Conservation (phyloP, 805 yeast species). For the Cephaloascus albidus region DNA sequence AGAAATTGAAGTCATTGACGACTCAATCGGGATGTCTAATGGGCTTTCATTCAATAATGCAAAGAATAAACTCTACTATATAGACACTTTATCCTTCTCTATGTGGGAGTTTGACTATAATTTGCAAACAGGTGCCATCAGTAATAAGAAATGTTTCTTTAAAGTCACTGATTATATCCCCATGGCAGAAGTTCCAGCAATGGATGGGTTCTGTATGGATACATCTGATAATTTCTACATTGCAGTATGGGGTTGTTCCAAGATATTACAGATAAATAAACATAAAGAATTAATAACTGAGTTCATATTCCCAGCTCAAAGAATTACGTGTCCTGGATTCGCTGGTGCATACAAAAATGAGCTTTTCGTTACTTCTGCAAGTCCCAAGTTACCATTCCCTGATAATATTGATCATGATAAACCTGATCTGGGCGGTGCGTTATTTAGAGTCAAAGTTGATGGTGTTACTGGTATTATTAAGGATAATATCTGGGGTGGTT, state of each 20-base stretch:
- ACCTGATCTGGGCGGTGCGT: not conserved
- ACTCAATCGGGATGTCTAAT: not conserved
- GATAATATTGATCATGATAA: conserved; percentile 6
- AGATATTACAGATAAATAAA: not conserved
- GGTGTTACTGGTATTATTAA: conserved; percentile 17
- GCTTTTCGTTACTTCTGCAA: not conserved
- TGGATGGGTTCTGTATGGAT: conserved; percentile 1
- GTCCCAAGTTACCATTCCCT: not conserved
- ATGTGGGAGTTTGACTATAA: not conserved
- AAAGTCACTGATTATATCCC: not conserved
- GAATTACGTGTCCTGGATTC: not conserved
- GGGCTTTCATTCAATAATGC: not conserved
- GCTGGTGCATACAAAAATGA: not conserved
- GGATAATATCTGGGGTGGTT: conserved; percentile 13
- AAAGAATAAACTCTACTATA: not conserved
- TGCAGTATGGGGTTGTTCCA: not conserved
- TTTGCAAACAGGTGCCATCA: not conserved
- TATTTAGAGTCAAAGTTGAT: not conserved
- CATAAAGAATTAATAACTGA: not conserved
- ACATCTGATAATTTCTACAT: not conserved
- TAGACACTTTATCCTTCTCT: not conserved
- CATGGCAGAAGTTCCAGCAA: not conserved
- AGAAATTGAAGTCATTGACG: not conserved
- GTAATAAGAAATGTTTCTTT: not conserved
- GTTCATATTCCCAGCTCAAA: not conserved